These are phyloP conservation scores for Eutrema japonicum DNA, from an alignment of 345 rosid genomes.

Conservation along the genomic window DNA sequence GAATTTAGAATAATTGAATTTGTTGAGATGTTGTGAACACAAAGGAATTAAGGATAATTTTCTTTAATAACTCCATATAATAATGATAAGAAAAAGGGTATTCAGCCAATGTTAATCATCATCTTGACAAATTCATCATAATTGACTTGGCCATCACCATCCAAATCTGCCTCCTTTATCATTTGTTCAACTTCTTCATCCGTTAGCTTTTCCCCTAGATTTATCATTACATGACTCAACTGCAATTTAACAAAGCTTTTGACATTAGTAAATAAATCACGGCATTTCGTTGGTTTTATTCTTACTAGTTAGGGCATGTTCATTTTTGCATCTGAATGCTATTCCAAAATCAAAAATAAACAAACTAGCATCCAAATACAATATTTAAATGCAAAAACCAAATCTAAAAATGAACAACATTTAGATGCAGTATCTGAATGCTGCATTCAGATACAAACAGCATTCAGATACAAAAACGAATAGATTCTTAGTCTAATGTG, in stretches of 20 bases:
- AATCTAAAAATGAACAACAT: no score
- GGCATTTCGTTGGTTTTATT: not conserved
- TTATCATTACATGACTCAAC: conserved; percentile 95
- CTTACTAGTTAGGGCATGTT: no score
- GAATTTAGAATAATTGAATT: conserved; percentile 5
- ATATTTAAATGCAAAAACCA: no score
- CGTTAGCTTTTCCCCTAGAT: conserved; percentile 85
- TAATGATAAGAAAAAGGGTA: not conserved
- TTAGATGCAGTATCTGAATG: no score
- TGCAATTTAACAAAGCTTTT: conserved; percentile 31
- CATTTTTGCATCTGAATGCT: no score
- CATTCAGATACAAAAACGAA: no score
- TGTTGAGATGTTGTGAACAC: conserved; percentile 22
- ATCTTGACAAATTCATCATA: conserved; percentile 75
- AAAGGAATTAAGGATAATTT: not conserved
- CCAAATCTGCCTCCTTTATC: conserved; percentile 95
- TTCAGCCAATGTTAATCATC: conserved; percentile 53
- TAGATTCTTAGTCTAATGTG: no score
- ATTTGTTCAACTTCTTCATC: conserved; percentile 87
- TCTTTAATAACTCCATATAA: not conserved
- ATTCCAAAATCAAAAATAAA: no score
- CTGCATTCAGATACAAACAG: no score
- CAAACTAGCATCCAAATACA: no score
- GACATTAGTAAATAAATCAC: conserved; percentile 1
- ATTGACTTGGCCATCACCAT: conserved; percentile 85